A percentile compares a stretch with the other conserved stretches of the same genome.
phyloP scores from a whole-genome alignment of 2,329 filamentous ascomycete species.

The Claviceps spartinae region DNA sequence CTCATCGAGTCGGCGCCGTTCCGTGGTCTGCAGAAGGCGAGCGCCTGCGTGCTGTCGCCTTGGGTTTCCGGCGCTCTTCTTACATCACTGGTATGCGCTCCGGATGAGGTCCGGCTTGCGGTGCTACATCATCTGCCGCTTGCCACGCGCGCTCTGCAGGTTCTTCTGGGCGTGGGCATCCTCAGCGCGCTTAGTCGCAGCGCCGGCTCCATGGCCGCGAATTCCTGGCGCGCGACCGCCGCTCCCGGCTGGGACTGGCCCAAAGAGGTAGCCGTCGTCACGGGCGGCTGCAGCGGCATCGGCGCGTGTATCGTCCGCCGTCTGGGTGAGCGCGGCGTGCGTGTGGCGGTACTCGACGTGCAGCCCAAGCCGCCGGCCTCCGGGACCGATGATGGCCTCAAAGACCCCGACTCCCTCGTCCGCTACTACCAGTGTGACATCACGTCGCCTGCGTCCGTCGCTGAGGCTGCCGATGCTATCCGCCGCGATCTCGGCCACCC shows the following conservation, averaged over 20 bases:
- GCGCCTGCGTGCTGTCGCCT: slow-evolving; percentile 6
- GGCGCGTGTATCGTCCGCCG: slow-evolving; percentile 22
- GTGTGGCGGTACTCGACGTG: slow-evolving; percentile 57
- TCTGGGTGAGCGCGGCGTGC: slow-evolving; percentile 31
- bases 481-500: slow-evolving; percentile 40
- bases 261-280: slow-evolving; percentile 29
- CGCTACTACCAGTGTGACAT: slow-evolving; percentile 25
- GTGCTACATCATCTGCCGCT: slow-evolving; percentile 3
- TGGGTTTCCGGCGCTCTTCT: slow-evolving; percentile 9
- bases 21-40: slow-evolving; percentile 4
- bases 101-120: slow-evolving; percentile 3
- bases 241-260: slow-evolving; percentile 21
- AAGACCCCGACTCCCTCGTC: slow-evolving; percentile 11
- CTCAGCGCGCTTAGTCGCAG: slow-evolving; percentile 12
- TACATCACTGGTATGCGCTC: slow-evolving; percentile 5
- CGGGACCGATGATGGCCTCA: no score
- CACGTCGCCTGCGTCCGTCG: slow-evolving; percentile 29
- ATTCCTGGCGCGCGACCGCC: slow-evolving; percentile 15
- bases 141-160: slow-evolving; percentile 4
- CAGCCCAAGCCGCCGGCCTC: slow-evolving; percentile 3
- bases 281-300: slow-evolving; percentile 30
- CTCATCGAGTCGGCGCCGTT: slow-evolving; percentile 8
- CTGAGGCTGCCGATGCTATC: slow-evolving; percentile 25
- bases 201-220: slow-evolving; percentile 16
- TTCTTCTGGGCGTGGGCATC: slow-evolving; percentile 13